phyloP scores from a whole-genome alignment of 139 green algal species.

The Chlamydomonas incerta region DNA sequence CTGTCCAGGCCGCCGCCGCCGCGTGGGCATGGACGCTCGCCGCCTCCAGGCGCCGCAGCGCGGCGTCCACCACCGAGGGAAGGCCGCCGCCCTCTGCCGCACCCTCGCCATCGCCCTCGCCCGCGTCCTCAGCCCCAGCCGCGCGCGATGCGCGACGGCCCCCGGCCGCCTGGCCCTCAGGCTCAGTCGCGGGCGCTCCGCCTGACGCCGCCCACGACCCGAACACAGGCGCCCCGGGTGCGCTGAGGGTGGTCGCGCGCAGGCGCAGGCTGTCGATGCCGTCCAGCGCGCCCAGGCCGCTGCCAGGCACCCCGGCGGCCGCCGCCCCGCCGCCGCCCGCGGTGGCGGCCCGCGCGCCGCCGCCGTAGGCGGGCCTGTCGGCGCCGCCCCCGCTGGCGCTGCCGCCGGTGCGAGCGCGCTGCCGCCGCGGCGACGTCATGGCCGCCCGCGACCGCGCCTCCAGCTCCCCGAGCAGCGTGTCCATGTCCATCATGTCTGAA shows the following conservation, averaged over 20 bases:
- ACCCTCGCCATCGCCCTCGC: too few relatives aligned
- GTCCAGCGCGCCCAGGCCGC: background rate
- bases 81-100: too few relatives aligned
- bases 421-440: background rate
- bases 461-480: slow-evolving; percentile 21
- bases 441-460: slow-evolving; percentile 17
- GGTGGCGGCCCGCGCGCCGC: background rate
- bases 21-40: background rate
- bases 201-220: background rate
- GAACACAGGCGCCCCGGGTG: slow-evolving; percentile 15
- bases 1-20: background rate
- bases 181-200: background rate
- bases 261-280: background rate
- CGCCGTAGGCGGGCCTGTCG: too few relatives aligned
- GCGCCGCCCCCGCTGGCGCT: background rate
- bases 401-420: background rate
- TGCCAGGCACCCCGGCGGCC: too few relatives aligned
- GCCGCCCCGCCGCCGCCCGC: background rate
- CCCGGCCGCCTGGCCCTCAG: background rate
- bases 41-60: slow-evolving; percentile 33
- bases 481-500: background rate
- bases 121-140: too few relatives aligned
- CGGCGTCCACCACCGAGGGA: background rate
- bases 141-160: background rate
- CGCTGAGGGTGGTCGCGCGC: background rate